Base-by-base conservation (phyloP, 1,139 yeast species). In the Pichia sorboxylosa region DNA sequence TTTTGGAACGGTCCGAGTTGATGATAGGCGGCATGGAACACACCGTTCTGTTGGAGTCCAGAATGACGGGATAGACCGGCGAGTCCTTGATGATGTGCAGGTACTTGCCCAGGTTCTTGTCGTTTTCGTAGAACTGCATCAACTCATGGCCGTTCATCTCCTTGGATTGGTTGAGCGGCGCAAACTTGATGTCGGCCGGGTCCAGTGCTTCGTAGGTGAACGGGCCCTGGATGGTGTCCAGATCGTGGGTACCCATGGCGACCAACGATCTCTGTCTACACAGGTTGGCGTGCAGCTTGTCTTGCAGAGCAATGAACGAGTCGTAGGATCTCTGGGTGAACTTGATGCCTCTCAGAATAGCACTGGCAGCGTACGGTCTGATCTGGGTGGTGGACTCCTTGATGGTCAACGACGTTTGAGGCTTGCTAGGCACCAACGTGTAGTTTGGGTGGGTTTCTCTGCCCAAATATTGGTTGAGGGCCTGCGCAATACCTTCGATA, bases 181-280 rank as follows among this genome's bases (percentile, higher is more conserved):
- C 64, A 48, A 84, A 84, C 43, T 70, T 67, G 55, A 92, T 73
- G 30, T 82, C 87, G 46, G 69, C 63, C 37, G 96, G 96, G 35
- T 73, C 64, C 45, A 82, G 64, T 25, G 90, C 97, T 54, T 80
- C 84, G 63, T 84, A 92, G 35, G 87, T 74, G 63, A 85, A 83
- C 35, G 95, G 95, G 17, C 90, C 84, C 29, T 70, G 58, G 45
- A 90, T 63, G 32, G 81, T 73, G 55, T 83, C 94, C 41, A 80
- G 64, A 60, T 92, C 97, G 55, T 92, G 99, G 38, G 99, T 92
- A 49, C 99, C 99, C 66, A 87, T 85, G 37, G 98, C 97, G 34
- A 90, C 98, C 49, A 92, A 70, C 27, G 95, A 79, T 66, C 99
- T 81, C 60, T 87, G 82, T 65, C 98, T 87, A 60, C 98, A 90